Base-by-base conservation (phyloP, 2,329 filamentous ascomycete genomes). In the Acephala macrosclerotiorum region DNA sequence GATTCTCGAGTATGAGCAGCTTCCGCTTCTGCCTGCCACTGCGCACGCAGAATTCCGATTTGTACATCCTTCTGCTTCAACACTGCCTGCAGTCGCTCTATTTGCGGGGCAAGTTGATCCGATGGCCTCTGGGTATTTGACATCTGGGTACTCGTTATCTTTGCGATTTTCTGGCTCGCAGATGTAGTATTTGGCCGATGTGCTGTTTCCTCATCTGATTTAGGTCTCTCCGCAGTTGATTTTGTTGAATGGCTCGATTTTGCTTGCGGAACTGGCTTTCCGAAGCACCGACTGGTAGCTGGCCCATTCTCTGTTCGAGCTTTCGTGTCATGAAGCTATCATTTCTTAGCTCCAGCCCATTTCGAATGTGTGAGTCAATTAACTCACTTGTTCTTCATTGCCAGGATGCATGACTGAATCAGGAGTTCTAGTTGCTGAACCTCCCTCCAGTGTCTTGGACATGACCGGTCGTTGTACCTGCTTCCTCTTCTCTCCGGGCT, bases 1-100 rank as follows among this genome's bases (percentile, higher is more conserved):
- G 38, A 26, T 49, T 25, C 35, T 33, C 25, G 58, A 36, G 42
- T 22, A 7, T 40, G 7, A 14, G 42, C 38, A 9, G 29, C 51
- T 22, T 65, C 49, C 0, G n/a, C 49, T 18, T 65, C 63, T 25
- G 22, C 47, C 49, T 36, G n/a, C 63, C 63, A 65, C 22, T 56
- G 25, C 18, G n/a, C 16, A 20, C 63, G 63, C 16, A 65, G 3
- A 16, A 16, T 20, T 57, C 26, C 26, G 18, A 65, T 38, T 7
- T 65, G 47, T n/a, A 6, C 40, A n/a, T 33, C 14, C 14, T 26
- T 38, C 26, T 47, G 25, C 33, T n/a, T 35, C 12, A 42, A 42
- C 2, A 16, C 40, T 16, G 16, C 16, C n/a, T 42, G 14, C 14
- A 33, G 25, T 33, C 5, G 51, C 9, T 33, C 51, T 35, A 20